Conservation (phyloP, 2,329 filamentous ascomycete species). For the Trichoderma harzianum region DNA sequence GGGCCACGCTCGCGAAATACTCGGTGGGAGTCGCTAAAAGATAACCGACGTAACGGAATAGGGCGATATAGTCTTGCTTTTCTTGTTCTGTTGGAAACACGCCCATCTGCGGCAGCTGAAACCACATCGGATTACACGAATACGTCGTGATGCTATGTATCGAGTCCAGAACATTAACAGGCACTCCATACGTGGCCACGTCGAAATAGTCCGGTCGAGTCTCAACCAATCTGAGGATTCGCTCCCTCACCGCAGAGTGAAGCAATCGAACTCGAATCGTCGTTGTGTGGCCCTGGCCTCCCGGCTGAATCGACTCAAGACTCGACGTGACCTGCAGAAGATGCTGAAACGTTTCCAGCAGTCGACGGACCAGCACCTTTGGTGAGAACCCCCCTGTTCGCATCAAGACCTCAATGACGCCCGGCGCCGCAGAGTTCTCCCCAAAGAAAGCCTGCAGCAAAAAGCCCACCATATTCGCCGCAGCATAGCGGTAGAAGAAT, state of each 20-base stretch:
- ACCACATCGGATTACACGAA: conserved; percentile 58
- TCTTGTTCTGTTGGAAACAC: conserved; percentile 57
- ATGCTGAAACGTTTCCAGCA: conserved; percentile 46
- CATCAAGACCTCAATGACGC: conserved; percentile 62
- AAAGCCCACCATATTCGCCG: conserved; percentile 54
- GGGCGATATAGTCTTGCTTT: conserved; percentile 59
- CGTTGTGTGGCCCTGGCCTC: conserved; percentile 58
- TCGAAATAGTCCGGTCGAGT: conserved; percentile 58
- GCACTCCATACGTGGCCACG: conserved; percentile 55
- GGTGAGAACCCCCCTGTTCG: conserved; percentile 65
- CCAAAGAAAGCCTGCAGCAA: conserved; percentile 38
- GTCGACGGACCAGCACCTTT: conserved; percentile 54
- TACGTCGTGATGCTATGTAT: conserved; percentile 63
- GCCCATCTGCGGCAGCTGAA: conserved; percentile 61
- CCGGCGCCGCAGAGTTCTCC: conserved; percentile 45
- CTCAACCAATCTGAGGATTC: conserved; percentile 56
- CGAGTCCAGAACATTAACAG: conserved; percentile 63
- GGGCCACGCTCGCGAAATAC: conserved; percentile 24
- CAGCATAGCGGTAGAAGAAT: conserved; percentile 62
- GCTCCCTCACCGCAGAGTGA: conserved; percentile 60
- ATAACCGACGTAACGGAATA: conserved; percentile 42
- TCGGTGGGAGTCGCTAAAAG: conserved; percentile 29
- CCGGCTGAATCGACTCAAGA: conserved; percentile 56
- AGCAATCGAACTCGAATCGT: conserved; percentile 63
- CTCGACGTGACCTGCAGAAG: conserved; percentile 58